phyloP scores from a whole-genome alignment of 2,329 filamentous ascomycete species.

The Aspergillus cejpii region DNA sequence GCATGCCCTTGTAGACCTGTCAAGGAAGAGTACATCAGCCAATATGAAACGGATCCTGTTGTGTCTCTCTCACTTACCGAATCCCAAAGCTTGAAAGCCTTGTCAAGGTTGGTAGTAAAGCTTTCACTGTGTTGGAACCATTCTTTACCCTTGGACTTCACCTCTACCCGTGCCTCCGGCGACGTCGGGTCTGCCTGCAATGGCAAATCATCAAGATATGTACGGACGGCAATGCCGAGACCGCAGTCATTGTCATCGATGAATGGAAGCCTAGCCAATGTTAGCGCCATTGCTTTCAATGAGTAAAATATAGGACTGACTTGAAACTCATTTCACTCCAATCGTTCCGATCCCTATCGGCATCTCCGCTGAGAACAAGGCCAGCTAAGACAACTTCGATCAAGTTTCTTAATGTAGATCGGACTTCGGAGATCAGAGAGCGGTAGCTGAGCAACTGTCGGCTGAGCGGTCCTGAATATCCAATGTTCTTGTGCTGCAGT shows the following conservation, averaged over 20 bases:
- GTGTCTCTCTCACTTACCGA: constrained; percentile 44
- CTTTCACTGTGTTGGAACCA: constrained; percentile 58
- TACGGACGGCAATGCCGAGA: constrained; percentile 44
- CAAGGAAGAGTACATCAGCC: not conserved
- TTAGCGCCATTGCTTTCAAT: constrained; percentile 5
- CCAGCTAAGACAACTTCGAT: constrained; percentile 74
- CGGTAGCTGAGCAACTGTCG: constrained; percentile 82
- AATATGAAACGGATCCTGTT: not conserved
- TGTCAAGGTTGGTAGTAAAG: constrained; percentile 52
- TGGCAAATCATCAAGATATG: constrained; percentile 48
- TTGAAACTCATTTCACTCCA: constrained; percentile 63
- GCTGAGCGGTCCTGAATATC: constrained; percentile 90
- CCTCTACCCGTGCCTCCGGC: constrained; percentile 44
- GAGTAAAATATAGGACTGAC: constrained; percentile 45
- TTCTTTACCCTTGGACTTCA: constrained; percentile 49
- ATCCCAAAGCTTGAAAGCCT: constrained; percentile 59
- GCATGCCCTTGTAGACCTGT: constrained; percentile 54
- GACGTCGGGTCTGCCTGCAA: constrained; percentile 51
- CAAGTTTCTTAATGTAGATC: constrained; percentile 71
- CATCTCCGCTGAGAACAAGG: constrained; percentile 75
- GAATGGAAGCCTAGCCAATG: constrained; percentile 35
- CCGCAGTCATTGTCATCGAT: constrained; percentile 43
- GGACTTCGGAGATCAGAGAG: constrained; percentile 71
- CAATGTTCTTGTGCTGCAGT: constrained; percentile 73
- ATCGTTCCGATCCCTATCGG: constrained; percentile 61